A percentile compares a stretch with the other conserved stretches of the same genome.
phyloP scores from a whole-genome alignment of 1,284 basidiomycete genomes.

The Cerioporus squamosus region DNA sequence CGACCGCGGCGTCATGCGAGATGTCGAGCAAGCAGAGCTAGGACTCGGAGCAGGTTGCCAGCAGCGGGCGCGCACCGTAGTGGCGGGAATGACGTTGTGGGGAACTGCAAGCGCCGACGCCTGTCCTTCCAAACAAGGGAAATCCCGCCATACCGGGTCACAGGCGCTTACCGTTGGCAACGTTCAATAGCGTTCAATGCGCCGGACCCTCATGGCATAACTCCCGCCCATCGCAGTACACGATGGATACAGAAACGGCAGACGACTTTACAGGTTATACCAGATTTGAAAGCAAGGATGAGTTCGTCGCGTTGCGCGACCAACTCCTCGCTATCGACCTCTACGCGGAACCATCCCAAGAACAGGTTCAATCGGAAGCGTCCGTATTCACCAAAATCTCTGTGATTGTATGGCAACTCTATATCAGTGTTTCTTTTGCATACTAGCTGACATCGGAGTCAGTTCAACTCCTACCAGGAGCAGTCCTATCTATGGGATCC shows the following conservation, averaged over 20 bases:
- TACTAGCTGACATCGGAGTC: not conserved
- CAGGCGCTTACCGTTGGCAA: no score
- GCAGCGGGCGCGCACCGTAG: no score
- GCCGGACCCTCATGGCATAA: no score
- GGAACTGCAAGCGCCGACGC: not conserved
- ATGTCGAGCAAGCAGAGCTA: not conserved
- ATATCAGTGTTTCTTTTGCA: not conserved
- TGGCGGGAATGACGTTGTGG: constrained; percentile 9
- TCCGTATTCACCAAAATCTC: constrained; percentile 44
- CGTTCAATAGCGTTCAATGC: no score
- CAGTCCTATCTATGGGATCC: constrained; percentile 96
- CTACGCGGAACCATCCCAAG: constrained; percentile 45
- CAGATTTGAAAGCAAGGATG: constrained; percentile 64
- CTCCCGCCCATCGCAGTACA: no score
- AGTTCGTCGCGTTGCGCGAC: constrained; percentile 60
- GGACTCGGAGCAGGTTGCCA: no score
- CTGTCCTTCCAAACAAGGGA: not conserved
- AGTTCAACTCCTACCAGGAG: constrained; percentile 94
- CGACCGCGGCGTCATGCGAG: constrained; percentile 1
- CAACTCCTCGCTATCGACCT: constrained; percentile 57
- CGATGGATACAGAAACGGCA: not conserved
- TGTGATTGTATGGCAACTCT: constrained; percentile 44
- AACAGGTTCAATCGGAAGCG: constrained; percentile 51
- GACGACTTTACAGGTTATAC: constrained; percentile 43
- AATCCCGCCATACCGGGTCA: not conserved